A percentile compares a stretch with the other conserved stretches of the same genome.
Conservation (phyloP, 2,329 filamentous ascomycete genomes). For the Fusarium sp. region DNA sequence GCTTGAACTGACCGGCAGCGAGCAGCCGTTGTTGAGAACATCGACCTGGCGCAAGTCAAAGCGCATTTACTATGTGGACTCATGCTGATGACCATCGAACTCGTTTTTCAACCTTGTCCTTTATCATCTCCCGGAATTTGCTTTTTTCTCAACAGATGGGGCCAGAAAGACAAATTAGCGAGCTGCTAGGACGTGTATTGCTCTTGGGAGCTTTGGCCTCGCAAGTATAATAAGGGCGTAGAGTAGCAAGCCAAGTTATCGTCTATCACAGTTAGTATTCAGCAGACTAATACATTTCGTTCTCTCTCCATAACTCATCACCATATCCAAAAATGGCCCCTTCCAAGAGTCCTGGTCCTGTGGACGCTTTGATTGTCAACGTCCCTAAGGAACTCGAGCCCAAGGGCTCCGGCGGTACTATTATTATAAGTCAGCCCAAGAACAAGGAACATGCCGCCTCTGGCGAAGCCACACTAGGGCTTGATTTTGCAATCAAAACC, state of each 20-base stretch:
- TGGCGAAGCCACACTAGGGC: neutral
- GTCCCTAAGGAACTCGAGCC: neutral
- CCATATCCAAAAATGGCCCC: neutral
- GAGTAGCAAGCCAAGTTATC: neutral
- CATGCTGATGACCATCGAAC: neutral
- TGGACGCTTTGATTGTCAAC: neutral
- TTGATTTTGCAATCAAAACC: neutral
- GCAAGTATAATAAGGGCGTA: neutral
- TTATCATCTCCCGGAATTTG: neutral
- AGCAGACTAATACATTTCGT: neutral
- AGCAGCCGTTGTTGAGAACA: neutral
- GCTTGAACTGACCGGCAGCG: neutral
- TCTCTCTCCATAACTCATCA: neutral
- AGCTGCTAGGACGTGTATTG: neutral
- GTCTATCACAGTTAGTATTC: neutral
- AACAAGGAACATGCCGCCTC: neutral
- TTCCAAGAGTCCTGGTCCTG: neutral
- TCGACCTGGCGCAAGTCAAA: neutral
- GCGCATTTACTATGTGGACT: neutral
- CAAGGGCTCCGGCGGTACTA: neutral
- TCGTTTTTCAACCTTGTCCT: neutral
- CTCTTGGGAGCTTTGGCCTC: neutral
- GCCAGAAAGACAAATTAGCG: neutral
- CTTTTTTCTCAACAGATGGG: neutral
- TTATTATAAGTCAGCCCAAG: neutral